Evolutionary conservation across 2,329 filamentous ascomycete species (phyloP).

Genomic region (Aureobasidium namibiae): DNA sequence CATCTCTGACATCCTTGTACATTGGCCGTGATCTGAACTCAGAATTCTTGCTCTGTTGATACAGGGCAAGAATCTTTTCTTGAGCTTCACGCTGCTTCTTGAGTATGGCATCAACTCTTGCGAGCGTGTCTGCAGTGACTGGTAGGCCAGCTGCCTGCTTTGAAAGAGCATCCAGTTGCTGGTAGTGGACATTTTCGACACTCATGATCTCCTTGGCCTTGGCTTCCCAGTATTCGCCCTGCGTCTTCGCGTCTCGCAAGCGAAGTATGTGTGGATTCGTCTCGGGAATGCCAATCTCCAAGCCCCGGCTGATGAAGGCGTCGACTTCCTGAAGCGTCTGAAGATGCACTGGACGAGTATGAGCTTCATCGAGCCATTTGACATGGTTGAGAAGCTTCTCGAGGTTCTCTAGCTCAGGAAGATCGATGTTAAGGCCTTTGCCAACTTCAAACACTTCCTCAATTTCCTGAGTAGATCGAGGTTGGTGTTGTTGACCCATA

Average conservation of each 20-base stretch:
- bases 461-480: conserved; percentile 62
- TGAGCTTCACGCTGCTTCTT: conserved; percentile 95
- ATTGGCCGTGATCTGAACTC: conserved; percentile 74
- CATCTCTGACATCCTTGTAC: conserved; percentile 82
- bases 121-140: conserved; percentile 71
- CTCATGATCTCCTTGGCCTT: conserved; percentile 89
- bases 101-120: conserved; percentile 79
- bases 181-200: conserved; percentile 87
- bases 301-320: conserved; percentile 68
- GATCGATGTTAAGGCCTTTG: conserved; percentile 81
- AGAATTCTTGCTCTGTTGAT: conserved; percentile 63
- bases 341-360: conserved; percentile 45
- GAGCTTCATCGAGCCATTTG: conserved; percentile 78
- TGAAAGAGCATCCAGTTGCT: conserved; percentile 85
- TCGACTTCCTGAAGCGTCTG: conserved; percentile 71
- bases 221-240: conserved; percentile 80
- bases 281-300: conserved; percentile 66
- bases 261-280: conserved; percentile 72
- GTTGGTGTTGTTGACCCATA: conserved; percentile 65
- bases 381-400: conserved; percentile 75
- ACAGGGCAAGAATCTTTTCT: conserved; percentile 74
- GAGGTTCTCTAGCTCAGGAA: conserved; percentile 77
- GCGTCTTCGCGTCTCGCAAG: conserved; percentile 65
- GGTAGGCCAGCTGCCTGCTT: conserved; percentile 73
- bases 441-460: conserved; percentile 88